Conservation (phyloP, 345 rosid genomes). For the Gossypium rotundifolium region DNA sequence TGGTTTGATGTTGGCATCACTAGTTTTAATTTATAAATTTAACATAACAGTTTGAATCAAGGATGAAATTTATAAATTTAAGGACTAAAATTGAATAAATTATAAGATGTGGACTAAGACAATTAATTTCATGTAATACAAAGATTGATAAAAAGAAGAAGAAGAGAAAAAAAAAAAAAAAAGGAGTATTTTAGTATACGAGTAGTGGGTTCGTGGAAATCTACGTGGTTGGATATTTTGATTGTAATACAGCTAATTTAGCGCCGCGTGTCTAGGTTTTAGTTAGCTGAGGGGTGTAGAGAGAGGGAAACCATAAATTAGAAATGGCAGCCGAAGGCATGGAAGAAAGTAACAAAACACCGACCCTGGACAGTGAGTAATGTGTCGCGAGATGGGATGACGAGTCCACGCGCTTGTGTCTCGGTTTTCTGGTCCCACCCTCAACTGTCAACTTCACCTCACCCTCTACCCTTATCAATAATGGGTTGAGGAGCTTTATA, state of each 20-base stretch:
- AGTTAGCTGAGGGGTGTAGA: neutral
- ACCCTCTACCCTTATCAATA: neutral
- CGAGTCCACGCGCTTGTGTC: neutral
- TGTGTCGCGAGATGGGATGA: neutral
- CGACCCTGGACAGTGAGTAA: neutral
- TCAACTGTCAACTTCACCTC: neutral
- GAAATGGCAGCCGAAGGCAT: neutral
- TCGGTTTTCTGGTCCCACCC: neutral
- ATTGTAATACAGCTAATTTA: neutral
- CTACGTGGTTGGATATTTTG: neutral
- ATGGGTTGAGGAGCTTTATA: neutral
- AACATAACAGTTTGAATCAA: too few species aligned
- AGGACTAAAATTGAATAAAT: too few species aligned
- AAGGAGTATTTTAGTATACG: neutral
- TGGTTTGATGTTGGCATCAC: too few species aligned
- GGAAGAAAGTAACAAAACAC: neutral
- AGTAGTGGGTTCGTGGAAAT: neutral
- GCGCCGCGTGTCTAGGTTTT: slow-evolving; percentile 1
- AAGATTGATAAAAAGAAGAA: too few species aligned
- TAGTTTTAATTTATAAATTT: too few species aligned
- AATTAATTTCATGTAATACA: too few species aligned
- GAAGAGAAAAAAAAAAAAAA: too few species aligned
- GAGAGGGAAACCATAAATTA: too few species aligned
- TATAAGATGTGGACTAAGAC: too few species aligned
- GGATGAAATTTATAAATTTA: too few species aligned